A percentile compares a stretch with the other conserved stretches of the same genome.
Conservation (phyloP, 371 early-diverging fungal species). For the Batkoa obscura region DNA sequence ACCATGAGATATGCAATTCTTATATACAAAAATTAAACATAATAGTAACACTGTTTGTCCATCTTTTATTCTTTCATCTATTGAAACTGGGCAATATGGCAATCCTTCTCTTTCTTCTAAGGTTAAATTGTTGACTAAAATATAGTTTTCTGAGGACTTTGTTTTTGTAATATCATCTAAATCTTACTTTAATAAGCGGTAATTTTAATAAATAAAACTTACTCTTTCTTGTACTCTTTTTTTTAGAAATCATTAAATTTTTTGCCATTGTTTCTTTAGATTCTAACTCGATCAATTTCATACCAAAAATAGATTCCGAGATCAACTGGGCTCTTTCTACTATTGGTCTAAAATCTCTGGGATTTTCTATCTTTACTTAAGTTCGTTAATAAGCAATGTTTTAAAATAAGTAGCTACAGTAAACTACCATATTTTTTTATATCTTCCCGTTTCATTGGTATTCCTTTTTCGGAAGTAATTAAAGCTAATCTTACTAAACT, state of each 20-base stretch:
- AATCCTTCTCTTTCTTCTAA: not conserved
- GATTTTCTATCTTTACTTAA: not conserved
- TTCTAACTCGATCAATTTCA: conserved; percentile 37
- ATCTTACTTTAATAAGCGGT: too few relatives aligned
- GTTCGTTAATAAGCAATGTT: not conserved
- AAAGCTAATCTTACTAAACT: not conserved
- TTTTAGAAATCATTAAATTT: too few relatives aligned
- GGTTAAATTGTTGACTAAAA: not conserved
- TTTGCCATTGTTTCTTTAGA: conserved; percentile 17
- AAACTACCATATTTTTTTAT: not conserved
- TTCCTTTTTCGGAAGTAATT: not conserved
- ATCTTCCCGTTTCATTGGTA: not conserved
- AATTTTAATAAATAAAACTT: too few relatives aligned
- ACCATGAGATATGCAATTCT: not conserved
- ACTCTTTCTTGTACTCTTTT: too few relatives aligned
- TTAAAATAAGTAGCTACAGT: not conserved
- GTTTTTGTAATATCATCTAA: not conserved
- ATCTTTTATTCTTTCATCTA: too few relatives aligned
- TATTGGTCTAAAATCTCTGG: conserved; percentile 14
- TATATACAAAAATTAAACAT: not conserved
- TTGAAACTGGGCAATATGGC: too few relatives aligned
- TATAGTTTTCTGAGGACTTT: not conserved
- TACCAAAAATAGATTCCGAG: conserved; percentile 32
- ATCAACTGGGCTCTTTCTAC: conserved; percentile 26
- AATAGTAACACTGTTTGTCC: too few relatives aligned